Conservation (phyloP, 2,329 filamentous ascomycete species). For the Paracamarosporium sp. region DNA sequence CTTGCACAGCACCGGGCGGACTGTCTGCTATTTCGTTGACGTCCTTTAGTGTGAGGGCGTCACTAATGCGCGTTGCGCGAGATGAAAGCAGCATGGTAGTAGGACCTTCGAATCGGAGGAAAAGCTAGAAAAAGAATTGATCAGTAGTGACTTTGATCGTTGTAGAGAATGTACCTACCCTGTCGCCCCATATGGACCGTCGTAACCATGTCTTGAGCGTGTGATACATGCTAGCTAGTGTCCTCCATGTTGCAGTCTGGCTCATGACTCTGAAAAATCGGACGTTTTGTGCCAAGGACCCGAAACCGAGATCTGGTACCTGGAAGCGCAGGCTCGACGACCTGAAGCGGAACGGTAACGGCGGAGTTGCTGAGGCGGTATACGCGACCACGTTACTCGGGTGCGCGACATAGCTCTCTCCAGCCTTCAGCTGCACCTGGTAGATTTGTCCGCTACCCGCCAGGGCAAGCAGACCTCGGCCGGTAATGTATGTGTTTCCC, state of each 20-base stretch:
- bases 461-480: slow-evolving; percentile 83
- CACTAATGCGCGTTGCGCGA: slow-evolving; percentile 77
- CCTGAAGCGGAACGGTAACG: slow-evolving; percentile 86
- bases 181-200: slow-evolving; percentile 89
- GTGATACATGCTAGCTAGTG: slow-evolving; percentile 69
- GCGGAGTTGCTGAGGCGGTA: slow-evolving; percentile 74
- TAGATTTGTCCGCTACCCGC: slow-evolving; percentile 90
- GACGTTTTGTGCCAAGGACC: slow-evolving; percentile 69
- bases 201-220: slow-evolving; percentile 77
- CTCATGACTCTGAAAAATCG: slow-evolving; percentile 78
- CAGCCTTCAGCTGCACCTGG: slow-evolving; percentile 78
- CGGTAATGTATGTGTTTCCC: slow-evolving; percentile 89
- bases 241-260: slow-evolving; percentile 75
- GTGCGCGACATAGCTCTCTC: slow-evolving; percentile 90
- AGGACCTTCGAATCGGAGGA: slow-evolving; percentile 88
- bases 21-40: slow-evolving; percentile 89
- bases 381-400: slow-evolving; percentile 93
- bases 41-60: slow-evolving; percentile 78
- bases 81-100: slow-evolving; percentile 87
- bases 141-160: slow-evolving; percentile 12
- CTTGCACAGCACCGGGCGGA: slow-evolving; percentile 72
- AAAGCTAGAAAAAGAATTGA: slow-evolving; percentile 66
- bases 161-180: slow-evolving; percentile 58
- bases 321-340: slow-evolving; percentile 77
- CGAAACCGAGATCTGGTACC: slow-evolving; percentile 71